Conservation (phyloP, 2,329 filamentous ascomycete genomes). For the Monosporascus sp. region DNA sequence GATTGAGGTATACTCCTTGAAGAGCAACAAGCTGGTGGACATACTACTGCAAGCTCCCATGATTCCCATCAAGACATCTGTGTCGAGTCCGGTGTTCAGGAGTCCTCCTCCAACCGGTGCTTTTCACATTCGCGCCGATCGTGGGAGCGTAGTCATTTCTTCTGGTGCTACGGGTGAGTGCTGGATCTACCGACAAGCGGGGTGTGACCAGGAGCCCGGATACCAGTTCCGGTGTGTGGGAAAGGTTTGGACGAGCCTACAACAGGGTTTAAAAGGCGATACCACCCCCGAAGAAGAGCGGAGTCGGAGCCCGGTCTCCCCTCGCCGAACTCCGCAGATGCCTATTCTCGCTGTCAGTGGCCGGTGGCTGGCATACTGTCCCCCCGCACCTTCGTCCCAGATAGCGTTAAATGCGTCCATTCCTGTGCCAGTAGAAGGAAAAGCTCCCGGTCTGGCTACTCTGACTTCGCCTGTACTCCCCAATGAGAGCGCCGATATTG, state of each 20-base stretch:
- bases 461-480: conserved; percentile 67
- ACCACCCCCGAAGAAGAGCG: conserved; percentile 42
- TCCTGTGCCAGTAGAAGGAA: conserved; percentile 48
- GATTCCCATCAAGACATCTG: conserved; percentile 51
- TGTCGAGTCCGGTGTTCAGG: conserved; percentile 59
- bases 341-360: conserved; percentile 66
- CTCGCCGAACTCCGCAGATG: conserved; percentile 44
- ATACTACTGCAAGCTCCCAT: conserved; percentile 68
- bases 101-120: conserved; percentile 67
- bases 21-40: conserved; percentile 64
- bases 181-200: conserved; percentile 63
- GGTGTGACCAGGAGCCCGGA: conserved; percentile 36
- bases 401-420: conserved; percentile 64
- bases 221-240: conserved; percentile 62
- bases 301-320: conserved; percentile 30
- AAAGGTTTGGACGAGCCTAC: conserved; percentile 88
- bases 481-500: conserved; percentile 59
- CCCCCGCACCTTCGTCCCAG: conserved; percentile 65
- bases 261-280: conserved; percentile 50
- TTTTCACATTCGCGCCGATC: conserved; percentile 67
- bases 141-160: conserved; percentile 65
- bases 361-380: conserved; percentile 74
- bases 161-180: conserved; percentile 84
- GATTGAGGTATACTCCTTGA: conserved; percentile 83
- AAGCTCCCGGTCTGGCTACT: conserved; percentile 52